Percentiles rank a stretch among this genome's conserved stretches.
Evolutionary conservation across 2,329 filamentous ascomycete genomes (phyloP).

Genomic region (Neophaeococcomyces aloes): DNA sequence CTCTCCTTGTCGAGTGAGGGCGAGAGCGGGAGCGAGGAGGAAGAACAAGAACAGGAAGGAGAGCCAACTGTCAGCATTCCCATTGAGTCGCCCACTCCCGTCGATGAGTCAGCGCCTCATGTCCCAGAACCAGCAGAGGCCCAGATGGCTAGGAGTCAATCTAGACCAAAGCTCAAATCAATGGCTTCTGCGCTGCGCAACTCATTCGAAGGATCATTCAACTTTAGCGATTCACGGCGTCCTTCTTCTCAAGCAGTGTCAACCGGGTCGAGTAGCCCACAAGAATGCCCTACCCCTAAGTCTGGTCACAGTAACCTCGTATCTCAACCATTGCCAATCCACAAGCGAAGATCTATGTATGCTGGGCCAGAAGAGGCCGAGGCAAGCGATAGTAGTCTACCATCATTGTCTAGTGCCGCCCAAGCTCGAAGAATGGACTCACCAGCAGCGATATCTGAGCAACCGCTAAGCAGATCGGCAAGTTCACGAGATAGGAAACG

Average conservation of each 20-base stretch:
- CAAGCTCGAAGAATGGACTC: slow-evolving; percentile 70
- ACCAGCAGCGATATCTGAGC: slow-evolving; percentile 62
- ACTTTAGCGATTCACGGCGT: slow-evolving; percentile 37
- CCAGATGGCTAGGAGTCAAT: slow-evolving; percentile 9
- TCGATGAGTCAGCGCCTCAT: neutral
- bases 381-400: slow-evolving; percentile 77
- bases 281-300: slow-evolving; percentile 80
- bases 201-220: slow-evolving; percentile 38
- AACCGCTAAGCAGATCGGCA: slow-evolving; percentile 63
- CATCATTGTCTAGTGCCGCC: slow-evolving; percentile 66
- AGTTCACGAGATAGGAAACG: slow-evolving; percentile 77
- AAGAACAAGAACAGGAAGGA: slow-evolving; percentile 1
- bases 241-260: slow-evolving; percentile 59
- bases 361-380: slow-evolving; percentile 72
- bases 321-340: slow-evolving; percentile 47
- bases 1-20: slow-evolving; percentile 52
- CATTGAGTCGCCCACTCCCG: slow-evolving; percentile 15
- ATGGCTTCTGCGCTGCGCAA: slow-evolving; percentile 48
- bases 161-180: slow-evolving; percentile 28
- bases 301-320: slow-evolving; percentile 60
- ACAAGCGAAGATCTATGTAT: slow-evolving; percentile 66
- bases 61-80: neutral
- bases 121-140: slow-evolving; percentile 15
- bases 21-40: slow-evolving; percentile 16
- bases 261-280: slow-evolving; percentile 78